Base-by-base conservation (phyloP, 257 asterid genomes). In the Ligustrum vulgare region DNA sequence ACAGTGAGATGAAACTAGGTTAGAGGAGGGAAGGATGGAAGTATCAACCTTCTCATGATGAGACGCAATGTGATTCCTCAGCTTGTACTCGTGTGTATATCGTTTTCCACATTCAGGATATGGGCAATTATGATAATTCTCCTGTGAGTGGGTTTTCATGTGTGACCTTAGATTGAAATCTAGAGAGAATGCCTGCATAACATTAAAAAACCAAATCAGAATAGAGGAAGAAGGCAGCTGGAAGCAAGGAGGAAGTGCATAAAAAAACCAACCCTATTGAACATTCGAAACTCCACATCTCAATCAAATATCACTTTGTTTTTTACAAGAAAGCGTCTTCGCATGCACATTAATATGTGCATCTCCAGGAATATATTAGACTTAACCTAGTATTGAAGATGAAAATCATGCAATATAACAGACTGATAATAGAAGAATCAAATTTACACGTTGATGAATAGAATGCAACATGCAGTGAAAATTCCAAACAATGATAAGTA, bases 61-160 rank as follows among this genome's bases (percentile, higher is more conserved):
- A 72, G 97, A 74, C 31, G 88, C 47, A 74, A 95, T 77, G 82
- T 95, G 99, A 84, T 95, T 95, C 85, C 89, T 95, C 71, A 95
- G 91, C 87, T 95, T 95, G 91, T 93, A 95, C 75, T 95, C 99
- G 18, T 95, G 99, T 7, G 99, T 98, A 37, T 95, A 95, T 73
- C 99, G 87, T 87, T 95, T 95, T 70, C 99, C 99, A 54, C 99
- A 95, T 34, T 95, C 99, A 36, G 94, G 86, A 83, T 91, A 93
- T 0, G 94, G 99, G 88, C 99, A 95, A 39, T 91, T 82, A 77
- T 95, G 99, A 71, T 95, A 95, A 80, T 95, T 95, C 90, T 95
- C 99, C 80, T 95, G 99, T 13, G 99, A 92, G 84, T 95, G 99
- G 32, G 99, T 95, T 80, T 93, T 95, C 99, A 93, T 95, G 77